Base-by-base conservation (phyloP, 306 rosid genomes). In the Erythrophleum fordii region DNA sequence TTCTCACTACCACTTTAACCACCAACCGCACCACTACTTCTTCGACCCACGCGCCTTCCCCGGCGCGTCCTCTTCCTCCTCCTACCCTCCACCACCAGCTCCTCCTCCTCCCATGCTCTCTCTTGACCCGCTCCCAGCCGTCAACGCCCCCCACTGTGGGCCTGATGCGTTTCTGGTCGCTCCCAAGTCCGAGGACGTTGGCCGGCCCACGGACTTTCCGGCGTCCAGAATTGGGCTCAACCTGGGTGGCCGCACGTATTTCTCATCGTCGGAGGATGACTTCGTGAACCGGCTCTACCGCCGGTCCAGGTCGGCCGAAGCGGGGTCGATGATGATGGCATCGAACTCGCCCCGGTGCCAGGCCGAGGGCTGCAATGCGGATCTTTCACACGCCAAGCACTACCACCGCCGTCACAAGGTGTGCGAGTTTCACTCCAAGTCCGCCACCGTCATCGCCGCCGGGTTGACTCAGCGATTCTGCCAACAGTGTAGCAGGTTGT, bases 401-500 rank as follows among this genome's bases (percentile, higher is more conserved):
- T 95, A 95, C 93, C 97, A 95, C 86, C 97, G 97, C 11, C 95
- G 99, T 49, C 99, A 95, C 87, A 95, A 95, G 85, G 99, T 95
- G 58, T 95, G 99, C 82, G 99, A 95, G 88, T 93, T 89, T 76
- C 99, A 95, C 88, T 95, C 99, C 72, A 95, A 95, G 53, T 93
- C 99, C 44, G 85, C 99, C 82, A 91, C 95, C 56, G 99, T 95
- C 85, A 83, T 95, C 53, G 86, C 99, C 53, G 93, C 94, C 88
- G 99, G 99, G 67, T 78, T 95, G 89, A 95, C 99, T 84, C 99
- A 95, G 93, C 94, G 99, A 69, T 95, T 95, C 88, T 95, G 99
- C 90, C 99, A 95, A 79, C 99, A 95, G 88, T 95, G 99, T 77
- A 95, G 99, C 99, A 95, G 99, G 99, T 95, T 80, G 75, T 72